These are phyloP conservation scores for Neopestalotiopsis sp. DNA, from an alignment of 2,329 filamentous ascomycete species.

Conservation along the genomic window DNA sequence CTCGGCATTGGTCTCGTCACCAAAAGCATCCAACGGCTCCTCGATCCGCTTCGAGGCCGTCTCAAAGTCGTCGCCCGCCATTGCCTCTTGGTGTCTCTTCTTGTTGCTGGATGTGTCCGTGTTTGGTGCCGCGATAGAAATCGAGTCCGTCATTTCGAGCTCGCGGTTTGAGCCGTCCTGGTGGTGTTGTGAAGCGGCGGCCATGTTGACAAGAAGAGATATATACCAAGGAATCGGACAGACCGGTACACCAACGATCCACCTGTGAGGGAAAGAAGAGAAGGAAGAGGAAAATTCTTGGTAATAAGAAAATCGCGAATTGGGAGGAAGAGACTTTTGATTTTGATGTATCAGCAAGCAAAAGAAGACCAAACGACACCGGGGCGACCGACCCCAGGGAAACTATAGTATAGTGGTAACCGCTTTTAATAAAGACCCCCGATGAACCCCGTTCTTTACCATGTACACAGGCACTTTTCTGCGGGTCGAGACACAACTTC, in stretches of 20 bases:
- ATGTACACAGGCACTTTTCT: constrained; percentile 5
- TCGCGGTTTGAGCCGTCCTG: neutral
- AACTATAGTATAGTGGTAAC: constrained; percentile 1
- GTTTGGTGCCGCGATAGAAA: neutral
- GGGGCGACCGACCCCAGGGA: constrained; percentile 8
- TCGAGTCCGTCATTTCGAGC: constrained; percentile 2
- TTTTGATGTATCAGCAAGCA: constrained; percentile 1
- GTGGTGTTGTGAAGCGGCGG: neutral
- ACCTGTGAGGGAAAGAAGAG: neutral
- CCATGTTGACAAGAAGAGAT: constrained; percentile 3
- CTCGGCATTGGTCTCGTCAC: constrained; percentile 12
- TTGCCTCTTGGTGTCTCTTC: neutral
- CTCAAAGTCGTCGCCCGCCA: neutral
- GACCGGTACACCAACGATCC: neutral
- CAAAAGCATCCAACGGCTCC: constrained; percentile 10
- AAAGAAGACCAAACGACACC: neutral
- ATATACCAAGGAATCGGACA: neutral
- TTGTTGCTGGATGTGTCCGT: neutral
- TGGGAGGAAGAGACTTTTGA: neutral
- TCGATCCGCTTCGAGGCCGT: constrained; percentile 10
- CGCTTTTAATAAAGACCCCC: neutral
- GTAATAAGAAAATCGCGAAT: neutral
- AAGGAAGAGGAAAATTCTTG: neutral
- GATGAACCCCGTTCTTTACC: neutral
- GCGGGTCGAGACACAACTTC: constrained; percentile 3